Evolutionary conservation across 2,329 filamentous ascomycete genomes (phyloP).

Genomic region (Aspergillus tanneri): DNA sequence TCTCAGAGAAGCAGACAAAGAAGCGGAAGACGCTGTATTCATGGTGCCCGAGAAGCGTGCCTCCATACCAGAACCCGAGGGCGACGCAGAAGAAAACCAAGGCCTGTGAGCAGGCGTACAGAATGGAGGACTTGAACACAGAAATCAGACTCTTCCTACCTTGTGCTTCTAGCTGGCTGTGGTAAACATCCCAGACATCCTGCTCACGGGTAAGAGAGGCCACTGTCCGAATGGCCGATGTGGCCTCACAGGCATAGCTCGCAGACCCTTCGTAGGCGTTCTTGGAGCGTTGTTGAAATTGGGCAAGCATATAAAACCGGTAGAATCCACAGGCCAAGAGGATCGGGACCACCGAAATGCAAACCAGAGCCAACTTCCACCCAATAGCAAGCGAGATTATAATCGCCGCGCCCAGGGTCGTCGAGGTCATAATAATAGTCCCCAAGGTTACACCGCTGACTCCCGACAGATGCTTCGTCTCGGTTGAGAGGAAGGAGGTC

Average conservation of each 20-base stretch:
- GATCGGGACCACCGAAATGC: slow-evolving; percentile 73
- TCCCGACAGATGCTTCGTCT: slow-evolving; percentile 84
- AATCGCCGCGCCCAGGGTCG: slow-evolving; percentile 75
- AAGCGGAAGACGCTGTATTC: slow-evolving; percentile 83
- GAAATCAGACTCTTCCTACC: slow-evolving; percentile 68
- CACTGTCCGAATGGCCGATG: slow-evolving; percentile 89
- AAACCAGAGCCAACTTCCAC: slow-evolving; percentile 86
- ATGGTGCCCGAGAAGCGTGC: slow-evolving; percentile 65
- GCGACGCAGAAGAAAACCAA: slow-evolving; percentile 80
- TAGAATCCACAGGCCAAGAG: slow-evolving; percentile 80
- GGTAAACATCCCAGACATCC: slow-evolving; percentile 75
- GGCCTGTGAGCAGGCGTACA: slow-evolving; percentile 84
- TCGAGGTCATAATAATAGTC: slow-evolving; percentile 75
- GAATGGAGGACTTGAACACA: slow-evolving; percentile 69
- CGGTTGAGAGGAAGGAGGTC: slow-evolving; percentile 83
- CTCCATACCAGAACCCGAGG: slow-evolving; percentile 91
- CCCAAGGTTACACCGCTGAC: slow-evolving; percentile 85
- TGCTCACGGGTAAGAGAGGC: slow-evolving; percentile 83
- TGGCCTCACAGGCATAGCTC: slow-evolving; percentile 87
- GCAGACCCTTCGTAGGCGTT: slow-evolving; percentile 76
- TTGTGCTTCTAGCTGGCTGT: slow-evolving; percentile 63
- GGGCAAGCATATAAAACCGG: slow-evolving; percentile 78
- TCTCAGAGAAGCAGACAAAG: slow-evolving; percentile 83
- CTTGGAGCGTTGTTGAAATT: slow-evolving; percentile 77
- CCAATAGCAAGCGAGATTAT: slow-evolving; percentile 70